Evolutionary conservation across 2,329 filamentous ascomycete species (phyloP).

Genomic region (Alternaria dauci): DNA sequence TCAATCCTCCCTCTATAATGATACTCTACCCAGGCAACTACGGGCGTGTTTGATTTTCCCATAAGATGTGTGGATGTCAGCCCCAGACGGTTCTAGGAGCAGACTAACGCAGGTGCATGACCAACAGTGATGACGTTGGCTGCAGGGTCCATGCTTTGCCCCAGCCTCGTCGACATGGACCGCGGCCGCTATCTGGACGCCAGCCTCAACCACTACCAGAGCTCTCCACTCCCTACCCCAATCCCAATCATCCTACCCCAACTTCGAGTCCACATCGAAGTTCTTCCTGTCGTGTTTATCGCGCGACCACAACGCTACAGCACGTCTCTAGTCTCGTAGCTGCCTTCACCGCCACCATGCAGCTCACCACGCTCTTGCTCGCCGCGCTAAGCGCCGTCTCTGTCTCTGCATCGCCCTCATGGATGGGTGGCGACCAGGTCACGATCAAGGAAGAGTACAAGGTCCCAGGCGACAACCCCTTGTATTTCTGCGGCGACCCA

Average conservation of each 20-base stretch:
- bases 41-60: background rate
- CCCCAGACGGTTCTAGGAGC: constrained; percentile 4
- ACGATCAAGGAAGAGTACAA: constrained; percentile 63
- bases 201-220: constrained; percentile 16
- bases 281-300: background rate
- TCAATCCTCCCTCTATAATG: too few species aligned
- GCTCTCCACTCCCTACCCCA: constrained; percentile 12
- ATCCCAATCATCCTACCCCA: constrained; percentile 5
- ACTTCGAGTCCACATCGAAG: background rate
- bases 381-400: constrained; percentile 56
- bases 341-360: constrained; percentile 36
- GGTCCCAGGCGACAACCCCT: constrained; percentile 85
- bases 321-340: background rate
- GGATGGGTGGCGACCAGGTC: constrained; percentile 56
- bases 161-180: constrained; percentile 11
- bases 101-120: constrained; percentile 12
- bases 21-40: too few species aligned
- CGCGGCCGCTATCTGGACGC: constrained; percentile 14
- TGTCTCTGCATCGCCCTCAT: constrained; percentile 51
- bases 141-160: constrained; percentile 17
- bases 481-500: constrained; percentile 79
- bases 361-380: constrained; percentile 50
- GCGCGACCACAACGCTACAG: background rate
- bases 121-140: constrained; percentile 16
- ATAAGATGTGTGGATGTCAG: constrained; percentile 1